A percentile compares a stretch with the other conserved stretches of the same genome.
Evolutionary conservation across 805 yeast species (phyloP).

Genomic region (Metschnikowia reukaufii): DNA sequence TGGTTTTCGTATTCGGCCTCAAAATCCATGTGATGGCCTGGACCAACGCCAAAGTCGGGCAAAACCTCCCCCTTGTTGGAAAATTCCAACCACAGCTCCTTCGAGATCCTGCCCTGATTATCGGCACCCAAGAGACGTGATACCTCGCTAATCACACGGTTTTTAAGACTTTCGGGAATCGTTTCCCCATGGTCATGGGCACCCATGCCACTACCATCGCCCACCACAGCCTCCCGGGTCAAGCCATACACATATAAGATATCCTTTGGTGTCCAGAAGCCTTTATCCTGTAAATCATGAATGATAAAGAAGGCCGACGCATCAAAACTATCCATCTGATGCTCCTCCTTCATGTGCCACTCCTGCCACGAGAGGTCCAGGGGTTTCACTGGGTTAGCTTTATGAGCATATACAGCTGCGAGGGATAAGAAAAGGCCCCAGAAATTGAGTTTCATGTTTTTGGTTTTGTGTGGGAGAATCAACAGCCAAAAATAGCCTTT

Average conservation of each 20-base stretch:
- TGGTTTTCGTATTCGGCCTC: constrained; percentile 92
- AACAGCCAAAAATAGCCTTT: not conserved
- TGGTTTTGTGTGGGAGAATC: not conserved
- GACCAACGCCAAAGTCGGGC: constrained; percentile 92
- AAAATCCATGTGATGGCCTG: constrained; percentile 92
- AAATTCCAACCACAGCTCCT: constrained; percentile 70
- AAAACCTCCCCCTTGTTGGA: constrained; percentile 63
- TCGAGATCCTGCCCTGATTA: constrained; percentile 60
- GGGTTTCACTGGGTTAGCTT: constrained; percentile 16
- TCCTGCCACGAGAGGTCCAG: constrained; percentile 65
- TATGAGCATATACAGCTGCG: constrained; percentile 10
- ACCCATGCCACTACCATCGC: constrained; percentile 91
- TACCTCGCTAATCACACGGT: constrained; percentile 55
- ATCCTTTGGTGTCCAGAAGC: constrained; percentile 57
- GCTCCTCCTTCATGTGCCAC: constrained; percentile 93
- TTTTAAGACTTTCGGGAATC: constrained; percentile 54
- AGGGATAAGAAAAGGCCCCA: not conserved
- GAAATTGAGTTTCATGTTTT: constrained; percentile 6
- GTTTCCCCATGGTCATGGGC: constrained; percentile 55
- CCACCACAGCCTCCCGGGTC: constrained; percentile 67
- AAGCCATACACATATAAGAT: constrained; percentile 82
- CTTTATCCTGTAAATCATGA: constrained; percentile 70
- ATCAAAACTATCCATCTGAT: constrained; percentile 71
- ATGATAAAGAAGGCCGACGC: constrained; percentile 73
- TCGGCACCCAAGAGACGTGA: constrained; percentile 63